Percentiles rank a stretch among this genome's conserved stretches.
These are phyloP conservation scores for Mucor mucedo DNA, from an alignment of 371 early-diverging fungal species.

Conservation along the genomic window DNA sequence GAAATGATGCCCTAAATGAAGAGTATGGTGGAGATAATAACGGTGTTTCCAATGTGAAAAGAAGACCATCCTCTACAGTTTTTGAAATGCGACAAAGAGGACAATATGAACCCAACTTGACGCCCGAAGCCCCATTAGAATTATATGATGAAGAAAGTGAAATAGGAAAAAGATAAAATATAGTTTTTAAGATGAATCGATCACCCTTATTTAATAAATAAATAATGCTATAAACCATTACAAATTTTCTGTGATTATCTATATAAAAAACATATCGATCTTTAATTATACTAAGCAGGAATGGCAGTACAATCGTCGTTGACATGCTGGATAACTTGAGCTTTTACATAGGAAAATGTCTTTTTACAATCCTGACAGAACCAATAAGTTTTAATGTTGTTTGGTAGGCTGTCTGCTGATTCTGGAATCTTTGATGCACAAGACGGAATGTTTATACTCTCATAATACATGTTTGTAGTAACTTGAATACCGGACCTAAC, in stretches of 20 bases:
- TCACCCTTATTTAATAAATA: too few species aligned
- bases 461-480: conserved; percentile 40
- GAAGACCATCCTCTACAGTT: neutral
- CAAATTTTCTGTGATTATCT: too few species aligned
- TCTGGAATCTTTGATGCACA: conserved; percentile 38
- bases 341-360: conserved; percentile 19
- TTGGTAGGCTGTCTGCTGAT: conserved; percentile 28
- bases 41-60: too few species aligned
- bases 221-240: too few species aligned
- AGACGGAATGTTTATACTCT: conserved; percentile 39
- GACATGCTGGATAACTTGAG: conserved; percentile 21
- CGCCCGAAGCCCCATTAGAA: neutral
- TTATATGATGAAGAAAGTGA: neutral
- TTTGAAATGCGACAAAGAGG: neutral
- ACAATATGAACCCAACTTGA: neutral
- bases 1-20: neutral
- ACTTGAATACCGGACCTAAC: conserved; percentile 44
- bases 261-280: too few species aligned
- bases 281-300: too few species aligned
- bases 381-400: conserved; percentile 41
- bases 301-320: neutral
- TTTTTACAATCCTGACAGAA: conserved; percentile 35
- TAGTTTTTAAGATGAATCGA: too few species aligned
- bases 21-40: too few species aligned
- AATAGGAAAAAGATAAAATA: neutral